Evolutionary conservation across 1,139 yeast genomes (phyloP).

Genomic region (Lodderomyces jiufengensis): DNA sequence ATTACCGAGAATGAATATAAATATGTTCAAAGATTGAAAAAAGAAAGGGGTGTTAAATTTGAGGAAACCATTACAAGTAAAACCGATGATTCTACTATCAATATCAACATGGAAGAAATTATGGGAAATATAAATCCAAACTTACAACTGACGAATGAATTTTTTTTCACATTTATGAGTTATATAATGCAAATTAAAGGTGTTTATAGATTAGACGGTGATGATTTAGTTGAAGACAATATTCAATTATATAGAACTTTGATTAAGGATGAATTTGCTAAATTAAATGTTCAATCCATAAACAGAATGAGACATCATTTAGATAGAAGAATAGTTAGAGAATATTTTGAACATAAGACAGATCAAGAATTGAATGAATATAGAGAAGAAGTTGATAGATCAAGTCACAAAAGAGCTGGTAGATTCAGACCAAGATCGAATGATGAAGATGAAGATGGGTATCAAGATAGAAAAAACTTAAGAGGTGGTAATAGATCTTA

Average conservation of each 20-base stretch:
- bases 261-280: slow-evolving; percentile 15
- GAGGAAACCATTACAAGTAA: slow-evolving; percentile 20
- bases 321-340: slow-evolving; percentile 5
- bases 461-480: not conserved
- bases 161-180: slow-evolving; percentile 29
- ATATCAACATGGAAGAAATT: slow-evolving; percentile 9
- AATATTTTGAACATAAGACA: slow-evolving; percentile 3
- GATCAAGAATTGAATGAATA: not conserved
- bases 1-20: slow-evolving; percentile 44
- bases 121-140: slow-evolving; percentile 14
- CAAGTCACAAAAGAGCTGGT: not conserved
- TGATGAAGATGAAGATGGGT: not conserved
- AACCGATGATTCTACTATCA: slow-evolving; percentile 9
- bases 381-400: not conserved
- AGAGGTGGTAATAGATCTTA: slow-evolving; percentile 4
- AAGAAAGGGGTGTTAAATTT: slow-evolving; percentile 49
- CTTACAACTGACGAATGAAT: slow-evolving; percentile 15
- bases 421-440: not conserved
- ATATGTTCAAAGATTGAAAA: slow-evolving; percentile 41
- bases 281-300: slow-evolving; percentile 7
- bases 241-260: slow-evolving; percentile 13
- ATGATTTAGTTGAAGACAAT: slow-evolving; percentile 9
- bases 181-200: slow-evolving; percentile 29
- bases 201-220: slow-evolving; percentile 22
- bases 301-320: not conserved